Base-by-base conservation (phyloP, 352 stramenopile genomes). In the Phytophthora ramorum region DNA sequence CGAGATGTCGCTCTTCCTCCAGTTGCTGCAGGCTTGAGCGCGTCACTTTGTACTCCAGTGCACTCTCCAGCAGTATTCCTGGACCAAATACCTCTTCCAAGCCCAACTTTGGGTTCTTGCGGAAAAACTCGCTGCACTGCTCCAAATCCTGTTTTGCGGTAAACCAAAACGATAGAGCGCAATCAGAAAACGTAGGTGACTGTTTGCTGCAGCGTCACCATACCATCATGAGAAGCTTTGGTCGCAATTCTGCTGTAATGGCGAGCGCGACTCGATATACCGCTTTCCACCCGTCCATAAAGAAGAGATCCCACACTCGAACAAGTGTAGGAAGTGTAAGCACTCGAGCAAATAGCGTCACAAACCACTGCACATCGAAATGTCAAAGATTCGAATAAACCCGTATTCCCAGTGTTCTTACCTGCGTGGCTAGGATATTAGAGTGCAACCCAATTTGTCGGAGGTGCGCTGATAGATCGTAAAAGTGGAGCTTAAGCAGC, bases 371-470 rank as follows among this genome's bases (percentile, higher is more conserved):
- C 40, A 52, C 12, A 46, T 4, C 40, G 7, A 16, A 49, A 17
- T 16, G 0, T 20, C 16, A 28, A 28, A 28, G 3, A 6, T 28
- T 28, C 24, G 24, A 28, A 28, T 28, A n/a, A 28, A 5, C 24
- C 24, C 17, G n/a, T 19, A 46, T 22, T 0, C n/a, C 28, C n/a
- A 14, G 7, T 8, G 19, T 5, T 22, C 47, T 10, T 63, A 93
- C 87, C 82, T 93, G 85, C 0, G 85, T 94, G 20, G 77, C 81
- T 22, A 96, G 66, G 24, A 93, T 85, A 64, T 81, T 93, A 14
- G 84, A 78, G 52, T 96, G 87, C 83, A 96, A 85, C 26, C 86
- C 85, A 69, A 96, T 96, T 13, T 86, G 75, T 38, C 78, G 76
- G 14, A 94, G 63, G 51, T 96, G 87, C 16, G 40, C 51, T 4